phyloP scores from a whole-genome alignment of 768 basidiomycete species.

The Xanthoconium purpureum region DNA sequence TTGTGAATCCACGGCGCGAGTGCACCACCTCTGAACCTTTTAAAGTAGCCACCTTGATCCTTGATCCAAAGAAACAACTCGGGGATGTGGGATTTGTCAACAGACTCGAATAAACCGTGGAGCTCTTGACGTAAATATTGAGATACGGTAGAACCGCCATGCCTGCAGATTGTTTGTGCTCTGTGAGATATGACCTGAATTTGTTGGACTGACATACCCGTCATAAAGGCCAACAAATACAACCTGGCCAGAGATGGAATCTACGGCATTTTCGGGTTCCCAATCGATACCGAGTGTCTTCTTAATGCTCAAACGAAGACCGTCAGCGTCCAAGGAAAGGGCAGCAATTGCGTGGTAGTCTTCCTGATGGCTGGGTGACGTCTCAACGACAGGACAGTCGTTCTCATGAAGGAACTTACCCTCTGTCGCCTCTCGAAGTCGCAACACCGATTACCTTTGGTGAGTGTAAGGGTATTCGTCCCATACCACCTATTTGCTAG shows the following conservation, averaged over 20 bases:
- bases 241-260: slow-evolving; percentile 67
- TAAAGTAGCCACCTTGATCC: slow-evolving; percentile 86
- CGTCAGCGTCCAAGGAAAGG: slow-evolving; percentile 71
- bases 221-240: slow-evolving; percentile 91
- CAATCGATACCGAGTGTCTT: slow-evolving; percentile 64
- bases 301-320: slow-evolving; percentile 63
- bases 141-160: slow-evolving; percentile 89
- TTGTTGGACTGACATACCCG: slow-evolving; percentile 50
- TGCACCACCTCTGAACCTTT: slow-evolving; percentile 79
- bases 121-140: slow-evolving; percentile 83
- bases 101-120: slow-evolving; percentile 81
- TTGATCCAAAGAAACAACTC: slow-evolving; percentile 76
- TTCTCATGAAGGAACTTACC: slow-evolving; percentile 38
- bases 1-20: slow-evolving; percentile 61
- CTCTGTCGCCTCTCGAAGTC: slow-evolving; percentile 71
- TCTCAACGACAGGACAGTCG: slow-evolving; percentile 2
- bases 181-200: neutral
- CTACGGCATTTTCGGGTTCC: slow-evolving; percentile 56
- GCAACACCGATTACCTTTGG: slow-evolving; percentile 77
- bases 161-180: slow-evolving; percentile 47
- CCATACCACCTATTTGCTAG: slow-evolving; percentile 48
- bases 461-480: slow-evolving; percentile 68
- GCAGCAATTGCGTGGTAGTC: slow-evolving; percentile 79
- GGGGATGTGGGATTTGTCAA: slow-evolving; percentile 65
- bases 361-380: slow-evolving; percentile 71